phyloP scores from a whole-genome alignment of 192 early-diverging fungal genomes.

The Neocallimastix lanati region DNA sequence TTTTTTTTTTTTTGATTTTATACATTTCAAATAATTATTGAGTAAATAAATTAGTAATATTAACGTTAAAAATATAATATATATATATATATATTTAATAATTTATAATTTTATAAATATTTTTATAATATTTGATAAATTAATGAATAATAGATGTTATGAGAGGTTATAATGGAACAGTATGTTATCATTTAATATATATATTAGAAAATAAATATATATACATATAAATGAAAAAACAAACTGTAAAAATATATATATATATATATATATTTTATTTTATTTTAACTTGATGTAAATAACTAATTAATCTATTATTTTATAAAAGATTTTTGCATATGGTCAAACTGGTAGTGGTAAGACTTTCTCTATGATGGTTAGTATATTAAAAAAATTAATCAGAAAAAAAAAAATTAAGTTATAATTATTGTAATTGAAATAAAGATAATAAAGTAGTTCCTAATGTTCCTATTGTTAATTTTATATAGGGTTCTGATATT shows the following conservation, averaged over 20 bases:
- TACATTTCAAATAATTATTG: no score
- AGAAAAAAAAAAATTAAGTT: no score
- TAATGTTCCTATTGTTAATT: no score
- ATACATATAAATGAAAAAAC: no score
- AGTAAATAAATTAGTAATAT: no score
- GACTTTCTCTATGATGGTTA: slow-evolving; percentile 71
- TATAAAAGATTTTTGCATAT: slow-evolving; percentile 76
- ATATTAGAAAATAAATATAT: no score
- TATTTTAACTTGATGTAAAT: slow-evolving; percentile 82
- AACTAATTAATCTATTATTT: neutral
- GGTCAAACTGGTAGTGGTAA: slow-evolving; percentile 98
- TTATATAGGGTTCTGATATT: slow-evolving; percentile 64
- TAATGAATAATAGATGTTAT: slow-evolving; percentile 51
- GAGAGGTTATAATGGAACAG: slow-evolving; percentile 95
- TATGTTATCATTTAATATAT: slow-evolving; percentile 99
- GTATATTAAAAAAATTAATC: no score
- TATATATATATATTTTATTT: no score
- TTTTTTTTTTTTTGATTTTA: slow-evolving; percentile 1
- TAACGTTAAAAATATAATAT: no score
- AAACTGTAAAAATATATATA: no score
- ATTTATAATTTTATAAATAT: neutral
- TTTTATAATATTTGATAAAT: neutral
- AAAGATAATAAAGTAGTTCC: no score
- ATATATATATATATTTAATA: neutral
- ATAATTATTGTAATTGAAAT: no score